Percentiles rank a stretch among this genome's conserved stretches.
Evolutionary conservation across 1,139 yeast genomes (phyloP).

Genomic region (Scheffersomyces insectosa): DNA sequence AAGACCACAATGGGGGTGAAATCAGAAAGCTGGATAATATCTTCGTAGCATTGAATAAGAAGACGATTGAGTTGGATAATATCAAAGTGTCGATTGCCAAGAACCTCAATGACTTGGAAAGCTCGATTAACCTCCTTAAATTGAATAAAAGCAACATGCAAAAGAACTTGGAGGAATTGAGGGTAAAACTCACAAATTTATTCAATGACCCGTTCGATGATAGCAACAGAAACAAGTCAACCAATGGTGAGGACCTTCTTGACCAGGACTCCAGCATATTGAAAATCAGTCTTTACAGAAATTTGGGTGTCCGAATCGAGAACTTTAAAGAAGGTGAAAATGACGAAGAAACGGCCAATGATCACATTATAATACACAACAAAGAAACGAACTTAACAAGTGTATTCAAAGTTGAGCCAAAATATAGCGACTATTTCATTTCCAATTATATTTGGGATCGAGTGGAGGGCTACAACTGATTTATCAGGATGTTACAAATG

Average conservation of each 20-base stretch:
- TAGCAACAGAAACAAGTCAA: background rate
- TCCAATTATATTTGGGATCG: constrained; percentile 76
- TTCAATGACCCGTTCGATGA: constrained; percentile 14
- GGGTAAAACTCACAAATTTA: constrained; percentile 22
- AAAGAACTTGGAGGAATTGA: constrained; percentile 27
- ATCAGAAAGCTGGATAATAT: constrained; percentile 19
- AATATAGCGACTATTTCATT: constrained; percentile 62
- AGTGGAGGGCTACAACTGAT: constrained; percentile 16
- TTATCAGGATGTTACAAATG: no score
- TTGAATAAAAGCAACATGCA: constrained; percentile 43
- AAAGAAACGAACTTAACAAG: constrained; percentile 48
- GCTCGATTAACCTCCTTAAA: constrained; percentile 48
- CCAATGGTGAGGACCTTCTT: constrained; percentile 18
- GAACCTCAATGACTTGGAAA: constrained; percentile 56
- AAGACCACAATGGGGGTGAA: constrained; percentile 6
- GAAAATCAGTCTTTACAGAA: constrained; percentile 45
- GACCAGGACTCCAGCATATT: constrained; percentile 38
- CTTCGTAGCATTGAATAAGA: constrained; percentile 27
- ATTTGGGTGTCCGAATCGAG: constrained; percentile 45
- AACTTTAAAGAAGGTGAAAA: constrained; percentile 14
- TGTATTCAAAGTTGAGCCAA: constrained; percentile 56
- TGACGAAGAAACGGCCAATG: constrained; percentile 17
- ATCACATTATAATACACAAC: constrained; percentile 49
- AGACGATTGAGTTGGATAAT: constrained; percentile 43
- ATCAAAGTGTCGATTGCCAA: constrained; percentile 57